Base-by-base conservation (phyloP, 2,329 filamentous ascomycete genomes). In the Trichoderma breve region DNA sequence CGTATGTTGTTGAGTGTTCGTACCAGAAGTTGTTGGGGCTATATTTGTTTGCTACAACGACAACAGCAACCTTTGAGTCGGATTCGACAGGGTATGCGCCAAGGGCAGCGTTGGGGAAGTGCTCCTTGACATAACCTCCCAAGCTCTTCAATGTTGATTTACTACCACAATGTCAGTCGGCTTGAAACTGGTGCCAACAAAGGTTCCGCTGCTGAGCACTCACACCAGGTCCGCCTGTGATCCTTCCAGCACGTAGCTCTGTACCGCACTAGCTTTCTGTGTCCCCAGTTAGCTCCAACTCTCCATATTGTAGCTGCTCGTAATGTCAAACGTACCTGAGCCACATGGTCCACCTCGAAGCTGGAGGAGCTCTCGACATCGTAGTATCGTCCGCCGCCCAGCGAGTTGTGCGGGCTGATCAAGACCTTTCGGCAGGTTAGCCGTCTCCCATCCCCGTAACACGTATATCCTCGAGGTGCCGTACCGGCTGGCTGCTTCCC, bases 11-110 rank as follows among this genome's bases (percentile, higher is more conserved):
- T 6, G 15, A 14, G 15, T 36, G 39, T 6, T 4, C 39, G 83
- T 84, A 94, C 94, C 96, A 98, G 87, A 94, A 99, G 87, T 99
- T 99, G 81, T 95, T 94, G 8, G 97, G 96, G 78, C 93, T 97
- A 86, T 98, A 98, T 83, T 98, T 98, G 86, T 96, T 98, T 71
- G 95, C 93, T 63, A 97, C 95, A 65, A 97, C 90, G 70, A 97
- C 83, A 74, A 98, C 86, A 62, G 94, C 93, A 73, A 98, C 83
- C 77, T 91, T 90, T 32, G 89, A 88, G 80, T 95, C 93, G 74
- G 91, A 86, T 76, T 93, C 89, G 76, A 90, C 90, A 12, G 95
- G 93, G 81, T 93, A 98, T 63, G 93, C 93, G 75, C 95, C 94
- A 76, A 92, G 92, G 14, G 92, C 90, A 68, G 91, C 92, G 77